Conservation (phyloP, 805 yeast species). For the Scheffersomyces coipomensis region DNA sequence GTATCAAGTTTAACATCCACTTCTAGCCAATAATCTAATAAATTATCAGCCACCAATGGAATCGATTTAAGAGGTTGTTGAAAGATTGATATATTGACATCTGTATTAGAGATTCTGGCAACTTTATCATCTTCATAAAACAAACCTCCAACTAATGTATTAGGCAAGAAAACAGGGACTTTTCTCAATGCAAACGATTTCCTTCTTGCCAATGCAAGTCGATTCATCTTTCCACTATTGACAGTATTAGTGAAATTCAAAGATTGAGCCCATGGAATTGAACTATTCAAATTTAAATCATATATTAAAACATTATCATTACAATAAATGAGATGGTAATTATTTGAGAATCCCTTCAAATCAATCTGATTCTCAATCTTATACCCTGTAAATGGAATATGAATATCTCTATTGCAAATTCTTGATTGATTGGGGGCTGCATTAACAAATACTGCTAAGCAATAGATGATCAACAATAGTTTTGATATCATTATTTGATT, state of each 20-base stretch:
- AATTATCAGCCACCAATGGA: conserved; percentile 27
- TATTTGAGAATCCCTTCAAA: conserved; percentile 8
- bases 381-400: conserved; percentile 22
- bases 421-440: conserved; percentile 1
- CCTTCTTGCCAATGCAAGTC: conserved; percentile 17
- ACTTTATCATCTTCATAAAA: conserved; percentile 5
- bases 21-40: conserved; percentile 27
- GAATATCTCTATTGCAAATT: neutral
- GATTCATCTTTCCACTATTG: conserved; percentile 1
- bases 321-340: conserved; percentile 25
- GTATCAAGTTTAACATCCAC: conserved; percentile 12
- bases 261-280: conserved; percentile 24
- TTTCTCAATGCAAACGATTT: conserved; percentile 18
- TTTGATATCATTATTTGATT: no score
- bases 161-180: conserved; percentile 25
- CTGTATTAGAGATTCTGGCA: neutral
- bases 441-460: neutral
- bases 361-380: conserved; percentile 23
- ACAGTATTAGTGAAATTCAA: conserved; percentile 7
- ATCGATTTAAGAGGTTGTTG: conserved; percentile 7
- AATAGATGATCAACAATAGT: no score
- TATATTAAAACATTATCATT: conserved; percentile 25
- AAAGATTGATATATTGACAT: neutral
- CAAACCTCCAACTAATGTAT: conserved; percentile 23
- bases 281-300: conserved; percentile 13